These are phyloP conservation scores for Colletotrichum cuscutae DNA, from an alignment of 2,329 filamentous ascomycete genomes.

Conservation along the genomic window DNA sequence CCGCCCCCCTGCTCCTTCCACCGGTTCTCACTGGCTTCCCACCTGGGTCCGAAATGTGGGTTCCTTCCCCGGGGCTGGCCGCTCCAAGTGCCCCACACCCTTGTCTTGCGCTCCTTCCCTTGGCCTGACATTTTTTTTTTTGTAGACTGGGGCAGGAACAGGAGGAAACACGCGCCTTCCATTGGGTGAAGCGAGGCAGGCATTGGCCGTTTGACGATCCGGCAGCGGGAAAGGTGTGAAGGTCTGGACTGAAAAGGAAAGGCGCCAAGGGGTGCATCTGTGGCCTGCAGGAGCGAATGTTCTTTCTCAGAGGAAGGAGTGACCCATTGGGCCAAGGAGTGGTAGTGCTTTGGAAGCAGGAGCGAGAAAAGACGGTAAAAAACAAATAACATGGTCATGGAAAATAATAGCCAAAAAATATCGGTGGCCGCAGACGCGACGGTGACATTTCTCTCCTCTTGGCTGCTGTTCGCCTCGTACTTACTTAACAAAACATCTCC, in stretches of 20 bases:
- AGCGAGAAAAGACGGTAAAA: not conserved
- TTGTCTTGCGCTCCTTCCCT: not conserved
- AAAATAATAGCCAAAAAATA: not conserved
- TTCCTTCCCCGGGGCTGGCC: slow-evolving; percentile 31
- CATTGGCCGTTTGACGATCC: slow-evolving; percentile 27
- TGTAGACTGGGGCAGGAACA: not conserved
- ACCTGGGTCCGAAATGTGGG: not conserved
- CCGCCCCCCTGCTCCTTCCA: slow-evolving; percentile 16
- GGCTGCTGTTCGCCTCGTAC: not conserved
- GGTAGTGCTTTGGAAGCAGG: not conserved
- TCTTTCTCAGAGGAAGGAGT: not conserved
- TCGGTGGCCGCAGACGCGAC: not conserved
- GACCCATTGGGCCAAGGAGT: not conserved
- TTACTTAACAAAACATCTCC: not conserved
- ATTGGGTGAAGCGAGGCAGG: slow-evolving; percentile 1
- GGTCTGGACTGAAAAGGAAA: slow-evolving; percentile 20
- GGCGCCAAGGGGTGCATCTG: slow-evolving; percentile 19
- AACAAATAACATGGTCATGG: not conserved
- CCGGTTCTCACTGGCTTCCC: slow-evolving; percentile 16
- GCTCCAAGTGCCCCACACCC: not conserved
- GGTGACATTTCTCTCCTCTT: not conserved
- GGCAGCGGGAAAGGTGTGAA: slow-evolving; percentile 11
- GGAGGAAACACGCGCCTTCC: not conserved
- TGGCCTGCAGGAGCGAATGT: slow-evolving; percentile 12
- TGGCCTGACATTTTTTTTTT: slow-evolving; percentile 5